Base-by-base conservation (phyloP, 495 filamentous ascomycete genomes). In the Achaetomiella virescens region DNA sequence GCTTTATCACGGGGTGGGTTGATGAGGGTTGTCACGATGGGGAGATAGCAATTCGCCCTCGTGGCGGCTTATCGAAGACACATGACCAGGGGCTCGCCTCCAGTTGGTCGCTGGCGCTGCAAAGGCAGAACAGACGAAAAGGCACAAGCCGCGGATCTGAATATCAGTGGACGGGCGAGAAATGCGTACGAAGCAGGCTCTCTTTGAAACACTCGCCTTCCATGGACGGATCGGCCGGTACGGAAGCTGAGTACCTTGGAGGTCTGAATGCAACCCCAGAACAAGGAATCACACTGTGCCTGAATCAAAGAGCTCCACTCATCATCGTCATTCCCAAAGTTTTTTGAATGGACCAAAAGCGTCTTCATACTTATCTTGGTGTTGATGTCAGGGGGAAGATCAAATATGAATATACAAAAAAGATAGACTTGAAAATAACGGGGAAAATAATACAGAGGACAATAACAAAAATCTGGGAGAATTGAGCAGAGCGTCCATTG, bases 1-100 rank as follows among this genome's bases (percentile, higher is more conserved):
- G 27, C 36, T 14, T 17, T 38, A 38, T 38, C 36, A 17, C 12
- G 10, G 31, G 12, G 27, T 31, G 27, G 27, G 27, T 31, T 31
- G 27, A 5, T 38, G n/a, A 38, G 12, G 14, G n/a, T 11, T 15
- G 36, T 38, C 5, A 9, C 27, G 27, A 31, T 31, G 27, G 27
- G 27, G 5, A 31, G 27, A 31, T 31, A 31, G 27, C 27, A 4
- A 4, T 31, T 31, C 27, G 27, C 27, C 5, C 27, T 9, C 27
- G 27, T 31, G 52, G 43, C 36, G 42, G 42, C 41, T 37, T 29
- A 31, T 40, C 52, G 7, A 9, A 18, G 22, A 10, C 52, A 54
- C 52, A 54, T 54, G 52, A 54, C 41, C 20, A 46, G 42, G 52
- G 35, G 18, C 42, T 21, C 41, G 52, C 52, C 40, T 54, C 52